Evolutionary conservation across 768 basidiomycete genomes (phyloP), one percentile per base, ranked within the genome.

Genomic region (Scleroderma citrinum): DNA sequence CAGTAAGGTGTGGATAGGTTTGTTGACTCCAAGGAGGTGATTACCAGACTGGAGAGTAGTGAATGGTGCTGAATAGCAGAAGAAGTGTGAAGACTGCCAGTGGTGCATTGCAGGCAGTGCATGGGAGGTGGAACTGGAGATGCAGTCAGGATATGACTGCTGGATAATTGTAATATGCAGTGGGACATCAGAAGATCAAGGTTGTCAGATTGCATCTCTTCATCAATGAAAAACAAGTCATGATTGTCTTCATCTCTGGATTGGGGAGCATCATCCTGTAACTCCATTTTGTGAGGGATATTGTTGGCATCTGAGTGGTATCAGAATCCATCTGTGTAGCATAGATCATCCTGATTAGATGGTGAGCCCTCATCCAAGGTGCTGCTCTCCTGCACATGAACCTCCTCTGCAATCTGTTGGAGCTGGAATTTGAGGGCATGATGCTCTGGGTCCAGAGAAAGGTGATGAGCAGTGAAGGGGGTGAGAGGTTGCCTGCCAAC

Each of bases 61-160:
- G n/a, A 48, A 56, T 1, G 56, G 50, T 0, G 56, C 46, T 11
- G 3, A 49, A 46, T 1, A 44, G 12, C 0, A 65, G 37, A 1
- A 60, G 51, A 20, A 61, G 41, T 0, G 37, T 45, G 13, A 65
- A 31, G 11, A 57, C 51, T 0, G 51, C 47, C 0, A 65, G 31
- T 1, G 64, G 41, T 0, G 61, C 56, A 41, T 54, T 62, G 35
- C 65, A 67, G 5, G 62, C 62, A 6, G 52, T 50, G 48, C 26
- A 8, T 29, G 26, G 26, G 26, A 29, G 26, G 26, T 29, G 26
- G 8, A 54, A 66, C 19, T 60, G 57, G 1, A 57, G 17, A 41
- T 66, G 64, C 1, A 66, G 55, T 64, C 64, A 66, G 2, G 56
- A 32, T 5, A 64, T 58, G 0, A 62, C 24, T 2, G 57, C 20